Conservation (phyloP, 2,329 filamentous ascomycete genomes). For the Trichoderma endophyticum region DNA sequence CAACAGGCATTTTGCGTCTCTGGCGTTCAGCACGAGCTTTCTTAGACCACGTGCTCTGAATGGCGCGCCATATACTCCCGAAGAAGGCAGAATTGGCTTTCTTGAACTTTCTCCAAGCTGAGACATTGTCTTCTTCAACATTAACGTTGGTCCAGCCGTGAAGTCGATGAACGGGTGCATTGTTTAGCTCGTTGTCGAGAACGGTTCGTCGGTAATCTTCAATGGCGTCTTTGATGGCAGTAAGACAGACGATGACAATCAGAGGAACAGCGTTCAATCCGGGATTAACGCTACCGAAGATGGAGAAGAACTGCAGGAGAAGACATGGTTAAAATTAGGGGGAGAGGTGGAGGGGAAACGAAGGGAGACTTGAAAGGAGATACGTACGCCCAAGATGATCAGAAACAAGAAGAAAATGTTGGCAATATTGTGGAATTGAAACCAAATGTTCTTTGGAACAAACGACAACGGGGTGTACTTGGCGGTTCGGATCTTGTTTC, state of each 20-base stretch:
- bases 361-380: background rate
- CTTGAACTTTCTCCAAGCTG: slow-evolving; percentile 82
- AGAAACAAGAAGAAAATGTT: slow-evolving; percentile 98
- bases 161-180: slow-evolving; percentile 88
- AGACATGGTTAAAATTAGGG: slow-evolving; percentile 17
- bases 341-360: background rate
- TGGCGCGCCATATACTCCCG: slow-evolving; percentile 50
- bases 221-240: slow-evolving; percentile 88
- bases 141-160: slow-evolving; percentile 92
- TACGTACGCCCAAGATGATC: slow-evolving; percentile 85
- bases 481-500: slow-evolving; percentile 96
- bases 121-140: slow-evolving; percentile 80
- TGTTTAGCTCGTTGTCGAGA: slow-evolving; percentile 91
- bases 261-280: slow-evolving; percentile 86
- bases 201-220: slow-evolving; percentile 92
- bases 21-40: slow-evolving; percentile 48
- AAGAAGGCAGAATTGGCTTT: slow-evolving; percentile 72
- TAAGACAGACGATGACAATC: slow-evolving; percentile 86
- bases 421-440: slow-evolving; percentile 97
- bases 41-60: slow-evolving; percentile 49
- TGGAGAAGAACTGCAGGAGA: slow-evolving; percentile 75
- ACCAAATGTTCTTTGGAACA: slow-evolving; percentile 93
- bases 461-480: slow-evolving; percentile 97
- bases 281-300: slow-evolving; percentile 89
- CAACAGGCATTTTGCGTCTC: slow-evolving; percentile 41